Evolutionary conservation across 371 early-diverging fungal species (phyloP).

Genomic region (Gilbertella persicaria): DNA sequence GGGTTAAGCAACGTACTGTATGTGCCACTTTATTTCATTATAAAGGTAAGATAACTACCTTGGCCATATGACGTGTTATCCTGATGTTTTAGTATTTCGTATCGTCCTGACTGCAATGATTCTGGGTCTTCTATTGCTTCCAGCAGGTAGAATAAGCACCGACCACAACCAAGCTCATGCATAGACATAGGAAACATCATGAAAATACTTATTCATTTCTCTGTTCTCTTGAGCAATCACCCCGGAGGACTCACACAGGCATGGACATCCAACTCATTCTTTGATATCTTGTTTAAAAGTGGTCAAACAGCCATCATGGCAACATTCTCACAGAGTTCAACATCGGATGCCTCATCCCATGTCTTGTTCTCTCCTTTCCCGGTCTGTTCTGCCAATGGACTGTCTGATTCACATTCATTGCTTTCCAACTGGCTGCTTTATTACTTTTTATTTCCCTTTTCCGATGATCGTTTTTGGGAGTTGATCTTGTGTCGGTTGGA

Average conservation of each 20-base stretch:
- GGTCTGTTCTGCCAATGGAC: constrained; percentile 24
- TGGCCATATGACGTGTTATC: background rate
- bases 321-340: constrained; percentile 9
- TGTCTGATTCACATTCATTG: constrained; percentile 27
- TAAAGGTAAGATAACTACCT: constrained; percentile 23
- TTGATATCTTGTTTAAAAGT: constrained; percentile 11
- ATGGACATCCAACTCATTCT: constrained; percentile 17
- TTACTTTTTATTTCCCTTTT: constrained; percentile 51
- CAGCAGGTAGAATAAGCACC: constrained; percentile 7
- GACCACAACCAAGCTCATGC: too few species aligned
- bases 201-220: constrained; percentile 55
- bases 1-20: constrained; percentile 26
- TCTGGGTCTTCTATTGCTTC: constrained; percentile 12
- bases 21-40: constrained; percentile 34
- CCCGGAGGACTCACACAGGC: constrained; percentile 20
- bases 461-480: constrained; percentile 54
- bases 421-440: constrained; percentile 36
- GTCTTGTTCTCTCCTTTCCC: constrained; percentile 48
- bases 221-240: constrained; percentile 33
- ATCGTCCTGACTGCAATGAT: constrained; percentile 8
- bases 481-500: constrained; percentile 54
- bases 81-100: constrained; percentile 13
- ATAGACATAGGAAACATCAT: constrained; percentile 43
- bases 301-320: constrained; percentile 9
- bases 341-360: background rate